These are phyloP conservation scores for Mycena rosella DNA, from an alignment of 768 basidiomycete species.

Conservation along the genomic window DNA sequence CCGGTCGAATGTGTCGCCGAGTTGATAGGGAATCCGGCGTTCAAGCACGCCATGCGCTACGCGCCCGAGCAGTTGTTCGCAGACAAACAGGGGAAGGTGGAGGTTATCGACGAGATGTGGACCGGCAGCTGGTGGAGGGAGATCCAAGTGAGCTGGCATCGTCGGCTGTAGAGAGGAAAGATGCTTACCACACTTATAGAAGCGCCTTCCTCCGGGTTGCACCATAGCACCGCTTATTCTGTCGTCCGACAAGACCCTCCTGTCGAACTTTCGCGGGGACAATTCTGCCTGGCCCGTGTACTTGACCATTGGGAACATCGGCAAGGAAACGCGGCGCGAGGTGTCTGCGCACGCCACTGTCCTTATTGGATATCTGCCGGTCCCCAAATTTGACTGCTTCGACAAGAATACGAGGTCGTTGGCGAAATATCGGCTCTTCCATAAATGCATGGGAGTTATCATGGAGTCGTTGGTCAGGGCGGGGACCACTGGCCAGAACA, in stretches of 20 bases:
- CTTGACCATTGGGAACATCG: too few relatives aligned
- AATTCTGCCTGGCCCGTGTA: too few relatives aligned
- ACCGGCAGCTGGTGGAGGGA: slow-evolving; percentile 46
- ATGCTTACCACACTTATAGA: too few relatives aligned
- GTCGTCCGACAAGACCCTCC: slow-evolving; percentile 49
- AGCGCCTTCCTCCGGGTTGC: neutral
- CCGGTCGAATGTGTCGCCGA: slow-evolving; percentile 38
- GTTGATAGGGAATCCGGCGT: slow-evolving; percentile 41
- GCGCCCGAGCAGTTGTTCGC: slow-evolving; percentile 38
- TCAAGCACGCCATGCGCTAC: slow-evolving; percentile 41
- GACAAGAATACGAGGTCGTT: too few relatives aligned
- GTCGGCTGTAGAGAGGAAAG: too few relatives aligned
- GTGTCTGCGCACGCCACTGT: too few relatives aligned
- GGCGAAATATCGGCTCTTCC: slow-evolving; percentile 47
- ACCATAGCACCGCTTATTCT: slow-evolving; percentile 47
- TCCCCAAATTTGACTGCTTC: too few relatives aligned
- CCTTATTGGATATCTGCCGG: too few relatives aligned
- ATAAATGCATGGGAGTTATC: slow-evolving; percentile 44
- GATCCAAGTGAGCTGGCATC: neutral
- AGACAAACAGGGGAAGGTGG: neutral
- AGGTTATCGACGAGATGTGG: slow-evolving; percentile 42
- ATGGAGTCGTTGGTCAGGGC: slow-evolving; percentile 39
- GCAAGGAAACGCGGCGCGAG: neutral
- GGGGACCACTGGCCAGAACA: neutral
- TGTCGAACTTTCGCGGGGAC: slow-evolving; percentile 29